Conservation (phyloP, 805 yeast species). For the Spathaspora girioi region DNA sequence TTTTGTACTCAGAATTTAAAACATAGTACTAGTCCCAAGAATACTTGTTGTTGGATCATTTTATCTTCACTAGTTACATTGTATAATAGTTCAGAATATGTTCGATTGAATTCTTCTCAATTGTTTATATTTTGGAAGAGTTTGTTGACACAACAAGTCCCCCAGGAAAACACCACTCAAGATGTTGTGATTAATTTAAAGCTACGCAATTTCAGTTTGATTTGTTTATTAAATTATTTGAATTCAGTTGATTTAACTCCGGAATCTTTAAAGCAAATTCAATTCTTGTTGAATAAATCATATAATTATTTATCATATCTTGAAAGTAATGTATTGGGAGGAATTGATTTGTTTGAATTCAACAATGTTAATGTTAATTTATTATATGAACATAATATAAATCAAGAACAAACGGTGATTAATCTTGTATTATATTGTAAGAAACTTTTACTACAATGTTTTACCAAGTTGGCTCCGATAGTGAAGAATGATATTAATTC, state of each 20-base stretch:
- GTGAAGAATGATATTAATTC: conserved; percentile 39
- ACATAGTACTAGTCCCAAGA: conserved; percentile 28
- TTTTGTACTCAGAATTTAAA: conserved; percentile 44
- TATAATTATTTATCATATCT: conserved; percentile 38
- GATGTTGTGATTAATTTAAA: conserved; percentile 34
- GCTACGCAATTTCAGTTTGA: conserved; percentile 34
- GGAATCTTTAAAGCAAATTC: conserved; percentile 38
- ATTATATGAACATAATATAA: conserved; percentile 25
- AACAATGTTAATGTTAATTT: conserved; percentile 25
- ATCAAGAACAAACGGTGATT: conserved; percentile 24
- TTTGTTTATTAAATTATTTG: conserved; percentile 38
- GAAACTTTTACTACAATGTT: conserved; percentile 34
- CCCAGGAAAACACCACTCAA: conserved; percentile 17
- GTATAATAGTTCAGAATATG: conserved; percentile 39
- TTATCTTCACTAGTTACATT: conserved; percentile 38
- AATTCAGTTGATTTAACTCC: conserved; percentile 35
- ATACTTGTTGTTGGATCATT: conserved; percentile 40
- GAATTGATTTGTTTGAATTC: conserved; percentile 25
- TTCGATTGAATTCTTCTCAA: conserved; percentile 41
- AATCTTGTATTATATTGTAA: conserved; percentile 35
- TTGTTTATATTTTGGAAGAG: conserved; percentile 43
- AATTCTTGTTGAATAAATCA: conserved; percentile 37
- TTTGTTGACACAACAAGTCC: conserved; percentile 39
- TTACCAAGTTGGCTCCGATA: conserved; percentile 26
- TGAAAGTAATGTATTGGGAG: conserved; percentile 32